Evolutionary conservation across 148 eudicot species (phyloP).

Genomic region (Persicaria tinctoria): DNA sequence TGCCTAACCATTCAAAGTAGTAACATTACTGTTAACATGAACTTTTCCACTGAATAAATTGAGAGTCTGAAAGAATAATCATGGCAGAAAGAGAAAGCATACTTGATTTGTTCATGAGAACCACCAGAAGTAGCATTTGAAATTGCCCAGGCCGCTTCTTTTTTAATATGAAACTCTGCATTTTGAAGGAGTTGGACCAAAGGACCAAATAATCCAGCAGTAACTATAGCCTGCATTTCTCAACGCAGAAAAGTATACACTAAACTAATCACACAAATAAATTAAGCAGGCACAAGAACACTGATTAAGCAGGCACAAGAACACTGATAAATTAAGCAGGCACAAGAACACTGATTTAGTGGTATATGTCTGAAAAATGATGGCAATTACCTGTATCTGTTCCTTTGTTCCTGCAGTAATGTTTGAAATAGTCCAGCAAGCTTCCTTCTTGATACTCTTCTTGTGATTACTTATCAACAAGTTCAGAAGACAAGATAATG

Average conservation of each 20-base stretch:
- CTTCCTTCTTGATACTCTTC: constrained; percentile 84
- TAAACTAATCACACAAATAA: background rate
- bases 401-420: constrained; percentile 73
- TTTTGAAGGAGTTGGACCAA: constrained; percentile 66
- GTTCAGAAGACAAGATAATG: constrained; percentile 48
- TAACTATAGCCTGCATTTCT: constrained; percentile 48
- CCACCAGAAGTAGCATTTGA: constrained; percentile 87
- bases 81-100: constrained; percentile 13
- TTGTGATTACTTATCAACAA: constrained; percentile 61
- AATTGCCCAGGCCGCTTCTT: constrained; percentile 85
- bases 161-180: constrained; percentile 82
- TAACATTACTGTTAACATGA: background rate
- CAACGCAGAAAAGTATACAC: constrained; percentile 7
- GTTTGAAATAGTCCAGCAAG: constrained; percentile 82
- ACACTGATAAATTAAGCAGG: background rate
- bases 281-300: background rate
- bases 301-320: background rate
- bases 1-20: constrained; percentile 24
- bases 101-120: constrained; percentile 66
- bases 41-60: background rate
- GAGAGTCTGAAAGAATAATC: background rate
- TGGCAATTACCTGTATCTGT: constrained; percentile 54
- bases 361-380: background rate
- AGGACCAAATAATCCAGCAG: constrained; percentile 60
- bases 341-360: background rate